Evolutionary conservation across 148 eudicot species (phyloP), one percentile per base, ranked within the genome.

Genomic region (Salicornia ramosissima): DNA sequence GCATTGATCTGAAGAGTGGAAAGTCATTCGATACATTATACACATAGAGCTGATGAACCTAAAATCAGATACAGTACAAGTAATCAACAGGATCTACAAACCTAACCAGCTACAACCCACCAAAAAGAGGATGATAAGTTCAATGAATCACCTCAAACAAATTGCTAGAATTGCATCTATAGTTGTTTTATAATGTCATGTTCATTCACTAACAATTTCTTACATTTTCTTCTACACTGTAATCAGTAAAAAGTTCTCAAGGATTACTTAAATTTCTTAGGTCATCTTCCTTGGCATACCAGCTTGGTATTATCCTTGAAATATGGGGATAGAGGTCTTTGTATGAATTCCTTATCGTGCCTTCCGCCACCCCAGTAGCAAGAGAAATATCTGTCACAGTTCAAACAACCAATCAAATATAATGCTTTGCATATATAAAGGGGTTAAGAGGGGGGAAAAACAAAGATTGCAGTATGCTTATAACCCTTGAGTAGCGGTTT

Each of bases 351-450:
- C 67, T 64, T 34, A 78, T 74, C 5, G 74, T 78, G 18, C 78
- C 70, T 53, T 74, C 78, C 6, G 78, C 81, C 36, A 78, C 78
- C 6, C 77, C 70, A 4, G 74, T 69, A 54, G 74, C 82, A 42
- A 54, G 36, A 7, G 71, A 75, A 36, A 79, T 79, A 55, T 73
- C 78, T 73, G 50, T 24, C 67, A 42, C 31, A 24, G 12, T 60
- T 59, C 30, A 69, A 28, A 30, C n/a, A 29, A 34, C 2, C 14
- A 63, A 40, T 63, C 45, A 25, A n/a, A 13, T 24, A 24, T 21
- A 14, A 5, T 42, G 26, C 50, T 60, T 33, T 0, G 40, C 40
- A 58, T 55, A 26, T 26, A 25, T 25, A 2, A 26, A 24, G 31
- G 30, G 42, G 29, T 5, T n/a, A 31, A n/a, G 8, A 62, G 28